A percentile compares a stretch with the other conserved stretches of the same genome.
These are phyloP conservation scores for Arthrobotrys conoides DNA, from an alignment of 2,329 filamentous ascomycete species.

Conservation along the genomic window DNA sequence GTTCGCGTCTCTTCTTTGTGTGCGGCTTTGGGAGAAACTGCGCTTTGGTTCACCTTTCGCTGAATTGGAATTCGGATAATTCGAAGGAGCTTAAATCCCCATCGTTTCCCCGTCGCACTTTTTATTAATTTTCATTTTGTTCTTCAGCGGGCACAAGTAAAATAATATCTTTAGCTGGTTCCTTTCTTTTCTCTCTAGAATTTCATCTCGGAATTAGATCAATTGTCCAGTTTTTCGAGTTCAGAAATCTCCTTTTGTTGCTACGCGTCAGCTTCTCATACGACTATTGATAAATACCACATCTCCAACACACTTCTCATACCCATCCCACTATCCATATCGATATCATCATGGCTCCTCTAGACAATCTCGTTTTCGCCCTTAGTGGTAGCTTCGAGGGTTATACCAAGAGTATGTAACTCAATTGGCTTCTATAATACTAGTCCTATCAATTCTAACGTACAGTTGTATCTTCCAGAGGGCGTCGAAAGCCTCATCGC, in stretches of 20 bases:
- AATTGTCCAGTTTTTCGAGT: slow-evolving; percentile 15
- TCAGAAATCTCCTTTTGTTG: slow-evolving; percentile 10
- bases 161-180: background rate
- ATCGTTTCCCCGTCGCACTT: slow-evolving; percentile 14
- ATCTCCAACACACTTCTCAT: slow-evolving; percentile 23
- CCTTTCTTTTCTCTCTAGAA: background rate
- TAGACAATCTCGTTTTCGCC: slow-evolving; percentile 71
- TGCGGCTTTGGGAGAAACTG: slow-evolving; percentile 7
- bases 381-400: slow-evolving; percentile 75
- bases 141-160: slow-evolving; percentile 10
- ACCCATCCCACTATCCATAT: background rate
- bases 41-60: slow-evolving; percentile 44
- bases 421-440: slow-evolving; percentile 24
- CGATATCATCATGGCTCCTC: slow-evolving; percentile 64
- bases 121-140: slow-evolving; percentile 7
- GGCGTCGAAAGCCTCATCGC: slow-evolving; percentile 70
- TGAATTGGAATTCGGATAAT: slow-evolving; percentile 1
- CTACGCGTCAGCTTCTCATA: slow-evolving; percentile 30
- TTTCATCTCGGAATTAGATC: slow-evolving; percentile 2
- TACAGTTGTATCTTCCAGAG: slow-evolving; percentile 53
- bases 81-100: slow-evolving; percentile 55
- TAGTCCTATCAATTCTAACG: slow-evolving; percentile 28
- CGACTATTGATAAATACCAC: slow-evolving; percentile 13
- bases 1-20: slow-evolving; percentile 6
- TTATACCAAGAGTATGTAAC: slow-evolving; percentile 70